Evolutionary conservation across 306 rosid species (phyloP), one percentile per base, ranked within the genome.

Genomic region (Cicer judaicum): DNA sequence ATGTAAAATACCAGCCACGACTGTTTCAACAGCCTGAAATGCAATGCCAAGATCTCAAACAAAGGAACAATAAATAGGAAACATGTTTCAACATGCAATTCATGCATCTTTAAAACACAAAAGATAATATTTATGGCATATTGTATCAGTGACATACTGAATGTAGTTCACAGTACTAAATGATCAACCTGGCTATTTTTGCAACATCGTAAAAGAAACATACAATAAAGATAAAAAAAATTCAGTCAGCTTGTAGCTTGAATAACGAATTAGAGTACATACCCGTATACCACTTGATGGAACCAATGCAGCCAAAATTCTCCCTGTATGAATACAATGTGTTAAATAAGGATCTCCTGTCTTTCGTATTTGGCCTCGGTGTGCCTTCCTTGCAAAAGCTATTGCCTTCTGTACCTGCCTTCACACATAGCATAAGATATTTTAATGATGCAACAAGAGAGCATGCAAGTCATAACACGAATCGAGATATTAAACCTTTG

Each of bases 351-450:
- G 98, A 64, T 93, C 98, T 68, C 98, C 98, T 1, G 96, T 93
- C 79, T 84, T 91, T 67, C 98, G 89, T 19, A 86, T 18, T 80
- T 93, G 98, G 55, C 98, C 97, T 16, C 79, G 87, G 74, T 93
- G 98, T 56, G 98, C 98, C 78, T 87, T 88, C 76, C 88, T 91
- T 47, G 98, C 92, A 87, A 93, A 91, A 38, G 82, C 90, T 83
- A 93, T 86, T 72, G 94, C 97, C 86, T 93, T 91, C 79, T 87
- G 93, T 89, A 93, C 98, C 98, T 93, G 87, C 96, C 98, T 93
- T 93, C 88, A 88, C 87, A 80, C 78, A 88, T 54, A 64, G 78
- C 78, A 88, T 59, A 64, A 82, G 83, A 73, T 76, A 77, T 78
- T 87, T 86, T 85, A 78, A 84, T 73, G 79, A 83, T 83, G 77